Base-by-base conservation (phyloP, 2,329 filamentous ascomycete genomes). In the Fusarium sp. region DNA sequence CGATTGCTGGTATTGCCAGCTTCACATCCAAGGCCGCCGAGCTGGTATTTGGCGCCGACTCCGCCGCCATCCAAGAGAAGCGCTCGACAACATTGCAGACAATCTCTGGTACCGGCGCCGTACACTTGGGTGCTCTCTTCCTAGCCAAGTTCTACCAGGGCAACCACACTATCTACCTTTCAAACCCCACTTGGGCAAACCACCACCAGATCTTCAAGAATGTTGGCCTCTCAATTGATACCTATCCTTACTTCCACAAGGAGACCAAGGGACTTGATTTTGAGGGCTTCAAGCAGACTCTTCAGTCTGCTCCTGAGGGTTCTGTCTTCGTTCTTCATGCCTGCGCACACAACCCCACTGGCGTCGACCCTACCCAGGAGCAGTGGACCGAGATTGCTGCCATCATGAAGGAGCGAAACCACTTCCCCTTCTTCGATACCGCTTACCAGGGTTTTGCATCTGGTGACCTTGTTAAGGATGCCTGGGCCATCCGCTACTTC, bases 151-250 rank as follows among this genome's bases (percentile, higher is more conserved):
- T 98, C 88, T 97, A 93, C 86, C 84, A 85, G 76, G 85, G 87
- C 76, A 88, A 86, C 81, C 90, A 88, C 71, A 88, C 90, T 61
- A 88, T 96, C 81, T 97, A 97, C 86, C 85, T 98, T 79, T 97
- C 94, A 75, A 92, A 91, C 80, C 96, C 96, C 52, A 99, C 96
- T 65, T 99, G 96, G 96, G 94, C 92, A 72, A 99, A 99, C 84
- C 96, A 99, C 88, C 90, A 96, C 83, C 96, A 98, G 81, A 97
- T 99, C 85, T 97, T 99, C 84, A 88, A 85, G 80, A 98, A 98
- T 77, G 94, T 97, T 76, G 86, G 87, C 73, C 84, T 98, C 29
- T 83, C 88, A 33, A 88, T 93, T 74, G 90, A 90, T 72, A 88
- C 88, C 70, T 99, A 99, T 83, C 96, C 95, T 48, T 99, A 99